Base-by-base conservation (phyloP, 1,139 yeast species). In the Wickerhamomyces sp. region DNA sequence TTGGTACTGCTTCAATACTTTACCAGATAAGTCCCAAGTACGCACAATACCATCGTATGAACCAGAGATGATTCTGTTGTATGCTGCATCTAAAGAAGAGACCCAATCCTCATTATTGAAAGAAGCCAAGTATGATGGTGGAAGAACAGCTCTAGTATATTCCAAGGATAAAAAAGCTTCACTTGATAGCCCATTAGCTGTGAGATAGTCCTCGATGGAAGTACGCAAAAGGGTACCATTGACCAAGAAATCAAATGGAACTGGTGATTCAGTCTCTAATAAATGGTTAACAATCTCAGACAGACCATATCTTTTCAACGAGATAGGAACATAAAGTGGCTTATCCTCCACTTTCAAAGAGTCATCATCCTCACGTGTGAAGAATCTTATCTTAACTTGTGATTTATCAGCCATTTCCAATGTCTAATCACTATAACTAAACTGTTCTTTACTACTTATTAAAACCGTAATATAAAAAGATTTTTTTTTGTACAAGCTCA, bases 51-150 rank as follows among this genome's bases (percentile, higher is more conserved):
- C 97, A 60, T 92, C 98, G 57, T 90, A 92, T 1, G 95, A 81
- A 19, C 98, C 98, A 10, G 95, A 80, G 39, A 89, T 71, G 40
- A 90, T 85, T 54, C 77, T 74, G 51, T 68, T 65, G 38, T 54
- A 51, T 32, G 58, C 49, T 28, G 59, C 57, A 45, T 62, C 67
- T 33, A 90, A 73, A 1, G 95, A 75, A 9, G 96, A 85, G 26
- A 94, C 79, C 99, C 99, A 92, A 64, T 92, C 99, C 49, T 90
- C 96, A 57, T 90, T 90, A 54, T 82, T 78, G 63, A 82, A 92
- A 36, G 96, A 82, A 10, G 95, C 89, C 48, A 89, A 70, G 58
- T 79, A 90, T 30, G 92, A 81, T 13, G 99, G 99, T 17, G 98
- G 98, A 43, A 90, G 73, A 33, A 90, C 86, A 1, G 96, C 90